Base-by-base conservation (phyloP, 176 grass and related monocot species). In the Musa schizocarpa region DNA sequence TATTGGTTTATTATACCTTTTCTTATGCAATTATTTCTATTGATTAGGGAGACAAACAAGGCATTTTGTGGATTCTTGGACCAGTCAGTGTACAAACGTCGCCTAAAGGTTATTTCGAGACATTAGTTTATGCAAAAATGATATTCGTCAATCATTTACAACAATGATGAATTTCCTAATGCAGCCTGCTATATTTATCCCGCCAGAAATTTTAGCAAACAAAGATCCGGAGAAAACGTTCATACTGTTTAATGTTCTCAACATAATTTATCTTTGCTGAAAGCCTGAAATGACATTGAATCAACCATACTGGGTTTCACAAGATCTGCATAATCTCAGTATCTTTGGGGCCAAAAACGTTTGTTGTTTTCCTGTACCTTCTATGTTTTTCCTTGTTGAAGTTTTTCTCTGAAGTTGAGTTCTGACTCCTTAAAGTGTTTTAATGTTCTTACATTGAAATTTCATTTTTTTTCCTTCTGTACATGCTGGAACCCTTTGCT, bases 61-160 rank as follows among this genome's bases (percentile, higher is more conserved):
- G 94, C 94, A 3, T 93, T 97, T 11, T 93, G 88, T 85, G 94
- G 94, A 11, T 97, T 97, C 82, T n/a, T 82, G 8, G 75, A 90
- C 84, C 69, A 54, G 74, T 77, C 80, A 72, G 93, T 91, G 69
- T 72, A 83, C 71, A 77, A 78, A 14, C 12, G 77, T 11, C 63
- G 13, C 76, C 26, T 71, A 54, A 82, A 83, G 66, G 80, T 77
- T 83, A 3, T 88, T 85, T 29, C 82, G 90, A 84, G 90, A 83
- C 69, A 29, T 49, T 79, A 52, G 63, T 58, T 49, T 69, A 70
- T 74, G 69, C 64, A 21, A 64, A 64, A 64, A 34, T 25, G 34
- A 68, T 29, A 34, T 2, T 43, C 34, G 4, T 6, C 34, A 6
- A 43, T 43, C 34, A 43, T 43, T 43, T 43, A 43, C 34, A 43